Base-by-base conservation (phyloP, 352 stramenopile species). In the Elongisporangium anandrum region DNA sequence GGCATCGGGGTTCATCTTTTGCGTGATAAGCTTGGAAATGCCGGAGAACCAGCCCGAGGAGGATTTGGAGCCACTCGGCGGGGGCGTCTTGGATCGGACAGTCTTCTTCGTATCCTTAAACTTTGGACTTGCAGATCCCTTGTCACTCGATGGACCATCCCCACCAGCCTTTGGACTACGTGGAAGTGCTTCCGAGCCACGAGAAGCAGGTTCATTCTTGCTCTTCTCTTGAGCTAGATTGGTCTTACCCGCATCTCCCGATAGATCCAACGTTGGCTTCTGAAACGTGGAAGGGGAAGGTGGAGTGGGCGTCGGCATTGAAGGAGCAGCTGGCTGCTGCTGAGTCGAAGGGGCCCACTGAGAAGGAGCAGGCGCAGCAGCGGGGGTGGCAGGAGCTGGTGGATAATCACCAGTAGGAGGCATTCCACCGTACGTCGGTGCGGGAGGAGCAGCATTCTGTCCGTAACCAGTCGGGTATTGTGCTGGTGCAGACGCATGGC, bases 1-100 rank as follows among this genome's bases (percentile, higher is more conserved):
- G 19, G 67, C 85, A 21, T 96, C 87, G 1, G 87, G 83, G 64
- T 96, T 90, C 71, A 92, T 88, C 64, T 90, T 94, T 9, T 71
- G 80, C 12, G 64, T 71, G 34, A 96, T 77, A 50, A 87, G 90
- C 17, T 65, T 58, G 13, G 57, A 48, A 7, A 78, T 54, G 34
- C 65, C 63, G 16, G 77, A 85, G 29, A 81, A 87, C 47, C 89
- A 47, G 12, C 69, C 72, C 2, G 64, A 74, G 15, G 74, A 81
- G 38, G 64, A 52, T 64, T 83, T 88, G 20, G 78, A 83, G 41
- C 75, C 79, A 50, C 79, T 88, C 21, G 85, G 86, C 6, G 85
- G 87, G 5, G 87, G 87, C 1, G 87, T 96, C 75, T 94, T 94
- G 19, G 83, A 92, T 1, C 83, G 81, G 0, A 39, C 67, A 15